Evolutionary conservation across 345 rosid genomes (phyloP).

Genomic region (Salix arbutifolia): DNA sequence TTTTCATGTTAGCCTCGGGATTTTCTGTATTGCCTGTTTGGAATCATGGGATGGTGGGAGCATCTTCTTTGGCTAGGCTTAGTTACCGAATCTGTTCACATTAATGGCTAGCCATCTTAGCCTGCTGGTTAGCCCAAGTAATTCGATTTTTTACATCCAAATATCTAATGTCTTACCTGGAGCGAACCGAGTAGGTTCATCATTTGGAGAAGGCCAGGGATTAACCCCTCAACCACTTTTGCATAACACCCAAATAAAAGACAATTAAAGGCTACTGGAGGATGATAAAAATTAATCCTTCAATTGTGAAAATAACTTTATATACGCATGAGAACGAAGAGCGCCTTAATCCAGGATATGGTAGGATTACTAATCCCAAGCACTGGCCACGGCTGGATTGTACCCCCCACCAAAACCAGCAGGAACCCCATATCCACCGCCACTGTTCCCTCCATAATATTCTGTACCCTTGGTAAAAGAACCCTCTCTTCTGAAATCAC

Average conservation of each 20-base stretch:
- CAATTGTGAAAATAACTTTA: neutral
- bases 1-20: no score
- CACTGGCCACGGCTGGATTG: slow-evolving; percentile 24
- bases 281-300: neutral
- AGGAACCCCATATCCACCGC: slow-evolving; percentile 13
- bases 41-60: no score
- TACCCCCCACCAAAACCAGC: slow-evolving; percentile 19
- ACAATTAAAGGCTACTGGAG: neutral
- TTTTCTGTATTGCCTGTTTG: no score
- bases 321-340: slow-evolving; percentile 11
- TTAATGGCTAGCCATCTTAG: no score
- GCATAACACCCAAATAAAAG: neutral
- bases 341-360: neutral
- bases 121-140: neutral
- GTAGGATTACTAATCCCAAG: slow-evolving; percentile 23
- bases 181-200: neutral
- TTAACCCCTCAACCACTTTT: neutral
- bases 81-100: no score
- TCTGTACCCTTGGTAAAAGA: slow-evolving; percentile 14
- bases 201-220: neutral
- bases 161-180: neutral
- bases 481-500: slow-evolving; percentile 26
- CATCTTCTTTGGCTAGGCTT: no score
- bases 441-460: slow-evolving; percentile 19
- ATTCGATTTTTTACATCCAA: neutral